Conservation (phyloP, 495 filamentous ascomycete genomes). For the Cenococcum geophilum region DNA sequence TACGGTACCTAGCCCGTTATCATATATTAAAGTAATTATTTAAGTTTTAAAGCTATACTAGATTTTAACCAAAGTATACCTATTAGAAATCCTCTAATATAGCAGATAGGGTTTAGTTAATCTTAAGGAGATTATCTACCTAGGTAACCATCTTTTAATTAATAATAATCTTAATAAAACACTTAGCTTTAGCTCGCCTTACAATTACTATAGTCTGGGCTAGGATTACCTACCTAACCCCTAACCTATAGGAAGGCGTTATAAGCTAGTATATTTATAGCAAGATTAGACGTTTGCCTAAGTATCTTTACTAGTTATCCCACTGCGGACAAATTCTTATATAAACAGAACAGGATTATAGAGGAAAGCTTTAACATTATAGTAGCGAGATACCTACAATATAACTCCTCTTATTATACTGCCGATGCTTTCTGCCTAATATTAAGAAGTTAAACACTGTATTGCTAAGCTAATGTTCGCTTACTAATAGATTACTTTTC, state of each 20-base stretch:
- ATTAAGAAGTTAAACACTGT: conserved; percentile 13
- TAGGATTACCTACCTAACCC: conserved; percentile 22
- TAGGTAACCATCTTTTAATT: conserved; percentile 24
- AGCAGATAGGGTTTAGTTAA: conserved; percentile 33
- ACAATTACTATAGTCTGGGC: conserved; percentile 16
- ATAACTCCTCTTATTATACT: conserved; percentile 17
- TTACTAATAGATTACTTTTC: conserved; percentile 29
- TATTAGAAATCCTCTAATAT: conserved; percentile 37
- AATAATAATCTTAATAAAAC: conserved; percentile 26
- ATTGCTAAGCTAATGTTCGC: conserved; percentile 27
- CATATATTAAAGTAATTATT: conserved; percentile 34
- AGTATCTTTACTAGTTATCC: conserved; percentile 29
- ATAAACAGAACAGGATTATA: conserved; percentile 19
- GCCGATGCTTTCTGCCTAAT: conserved; percentile 25
- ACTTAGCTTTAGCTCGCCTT: conserved; percentile 21
- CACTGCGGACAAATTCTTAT: conserved; percentile 15
- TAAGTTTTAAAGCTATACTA: conserved; percentile 28
- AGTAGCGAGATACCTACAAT: conserved; percentile 29
- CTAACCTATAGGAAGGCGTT: conserved; percentile 24
- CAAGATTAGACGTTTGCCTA: conserved; percentile 29
- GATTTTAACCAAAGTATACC: conserved; percentile 30
- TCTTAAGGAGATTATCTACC: conserved; percentile 26
- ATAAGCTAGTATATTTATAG: conserved; percentile 21
- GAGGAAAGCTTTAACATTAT: conserved; percentile 14
- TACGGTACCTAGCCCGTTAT: conserved; percentile 30